phyloP scores from a whole-genome alignment of 768 basidiomycete genomes.

The Daedaleopsis nitida region DNA sequence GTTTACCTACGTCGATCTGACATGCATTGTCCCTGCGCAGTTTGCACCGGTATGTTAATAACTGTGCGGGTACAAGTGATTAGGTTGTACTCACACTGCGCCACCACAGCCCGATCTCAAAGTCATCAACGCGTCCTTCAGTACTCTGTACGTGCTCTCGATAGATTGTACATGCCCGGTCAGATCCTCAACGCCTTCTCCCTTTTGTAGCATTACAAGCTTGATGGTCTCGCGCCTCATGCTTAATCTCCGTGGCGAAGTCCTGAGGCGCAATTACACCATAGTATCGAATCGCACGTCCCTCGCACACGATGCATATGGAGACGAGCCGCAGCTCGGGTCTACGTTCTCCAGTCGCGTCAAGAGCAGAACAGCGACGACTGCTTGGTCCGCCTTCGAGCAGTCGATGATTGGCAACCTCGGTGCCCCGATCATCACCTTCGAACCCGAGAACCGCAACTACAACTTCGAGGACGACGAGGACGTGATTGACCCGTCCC shows the following conservation, averaged over 20 bases:
- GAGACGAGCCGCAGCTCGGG: slow-evolving; percentile 8
- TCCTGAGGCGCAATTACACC: slow-evolving; percentile 15
- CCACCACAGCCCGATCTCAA: slow-evolving; percentile 25
- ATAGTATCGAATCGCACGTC: not conserved
- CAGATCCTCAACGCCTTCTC: not conserved
- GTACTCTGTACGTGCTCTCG: slow-evolving; percentile 23
- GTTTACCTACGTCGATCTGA: not conserved
- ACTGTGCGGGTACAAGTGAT: not conserved
- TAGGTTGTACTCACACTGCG: not conserved
- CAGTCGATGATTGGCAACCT: slow-evolving; percentile 25
- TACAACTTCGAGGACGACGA: slow-evolving; percentile 5
- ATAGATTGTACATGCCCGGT: not conserved
- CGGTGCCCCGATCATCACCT: slow-evolving; percentile 21
- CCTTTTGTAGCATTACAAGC: slow-evolving; percentile 19
- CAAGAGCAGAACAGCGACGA: not conserved
- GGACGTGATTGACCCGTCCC: not conserved
- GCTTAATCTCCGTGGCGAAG: slow-evolving; percentile 24
- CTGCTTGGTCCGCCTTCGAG: slow-evolving; percentile 9
- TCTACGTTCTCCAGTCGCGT: not conserved
- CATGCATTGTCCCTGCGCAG: not conserved
- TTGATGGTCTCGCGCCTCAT: slow-evolving; percentile 28
- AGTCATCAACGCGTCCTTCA: slow-evolving; percentile 31
- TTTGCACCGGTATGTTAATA: slow-evolving; percentile 16
- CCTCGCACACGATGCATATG: not conserved
- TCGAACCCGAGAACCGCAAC: slow-evolving; percentile 64